Conservation (phyloP, 2,329 filamentous ascomycete species). For the Ceratocystis diversiconidia region DNA sequence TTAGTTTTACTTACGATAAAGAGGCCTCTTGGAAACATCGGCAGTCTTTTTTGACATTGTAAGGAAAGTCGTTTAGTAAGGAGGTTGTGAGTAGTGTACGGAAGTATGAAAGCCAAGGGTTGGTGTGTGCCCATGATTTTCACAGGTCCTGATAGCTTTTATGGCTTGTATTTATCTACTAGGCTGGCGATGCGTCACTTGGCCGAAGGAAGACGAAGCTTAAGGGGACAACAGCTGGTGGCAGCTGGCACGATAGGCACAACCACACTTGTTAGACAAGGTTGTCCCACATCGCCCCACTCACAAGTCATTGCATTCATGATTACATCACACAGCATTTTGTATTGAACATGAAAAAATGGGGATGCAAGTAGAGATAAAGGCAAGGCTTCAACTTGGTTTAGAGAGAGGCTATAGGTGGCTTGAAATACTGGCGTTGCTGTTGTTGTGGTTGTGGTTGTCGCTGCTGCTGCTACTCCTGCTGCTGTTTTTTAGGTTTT, state of each 20-base stretch:
- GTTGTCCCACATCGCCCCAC: not conserved
- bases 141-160: not conserved
- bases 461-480: no score
- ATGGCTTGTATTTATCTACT: not conserved
- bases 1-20: conserved; percentile 9
- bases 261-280: no score
- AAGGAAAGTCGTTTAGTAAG: not conserved
- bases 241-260: not conserved
- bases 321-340: not conserved
- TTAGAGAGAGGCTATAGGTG: no score
- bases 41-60: conserved; percentile 11
- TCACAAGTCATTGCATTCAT: not conserved
- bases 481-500: no score
- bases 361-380: no score
- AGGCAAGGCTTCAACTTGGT: no score
- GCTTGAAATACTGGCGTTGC: no score
- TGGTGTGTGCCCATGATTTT: no score
- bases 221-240: not conserved
- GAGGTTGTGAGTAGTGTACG: no score
- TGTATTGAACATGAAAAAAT: no score
- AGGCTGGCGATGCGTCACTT: conserved; percentile 8
- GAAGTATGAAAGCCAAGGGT: no score
- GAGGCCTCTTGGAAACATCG: conserved; percentile 13
- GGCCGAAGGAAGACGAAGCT: not conserved
- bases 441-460: no score